These are phyloP conservation scores for Cordyceps fumosorosea DNA, from an alignment of 2,329 filamentous ascomycete species.

Conservation along the genomic window DNA sequence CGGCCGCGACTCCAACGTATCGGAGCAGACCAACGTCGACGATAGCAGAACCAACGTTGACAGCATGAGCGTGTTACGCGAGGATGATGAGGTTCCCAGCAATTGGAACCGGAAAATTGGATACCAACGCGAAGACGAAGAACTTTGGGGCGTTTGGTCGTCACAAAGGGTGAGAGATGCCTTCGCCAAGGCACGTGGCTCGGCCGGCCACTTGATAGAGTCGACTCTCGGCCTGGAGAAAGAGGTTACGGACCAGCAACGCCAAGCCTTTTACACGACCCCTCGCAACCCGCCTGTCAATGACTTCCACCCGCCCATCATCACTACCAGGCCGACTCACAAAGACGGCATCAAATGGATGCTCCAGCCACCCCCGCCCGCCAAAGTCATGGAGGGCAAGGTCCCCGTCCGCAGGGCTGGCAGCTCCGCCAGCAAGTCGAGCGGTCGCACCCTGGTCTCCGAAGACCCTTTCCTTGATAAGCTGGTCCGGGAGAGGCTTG, in stretches of 20 bases:
- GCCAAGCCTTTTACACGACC: slow-evolving; percentile 56
- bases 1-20: slow-evolving; percentile 46
- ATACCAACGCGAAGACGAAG: slow-evolving; percentile 84
- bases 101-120: slow-evolving; percentile 67
- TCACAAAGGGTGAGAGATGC: slow-evolving; percentile 52
- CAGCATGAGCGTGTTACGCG: slow-evolving; percentile 39
- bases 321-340: slow-evolving; percentile 65
- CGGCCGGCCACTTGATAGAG: slow-evolving; percentile 48
- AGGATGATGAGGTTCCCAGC: slow-evolving; percentile 37
- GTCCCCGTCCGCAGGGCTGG: slow-evolving; percentile 59
- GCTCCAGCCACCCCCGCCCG: slow-evolving; percentile 84
- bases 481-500: slow-evolving; percentile 37
- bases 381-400: slow-evolving; percentile 86
- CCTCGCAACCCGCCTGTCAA: slow-evolving; percentile 68
- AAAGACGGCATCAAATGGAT: slow-evolving; percentile 78
- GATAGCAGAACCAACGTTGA: slow-evolving; percentile 29
- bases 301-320: slow-evolving; percentile 78
- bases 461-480: slow-evolving; percentile 38
- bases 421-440: slow-evolving; percentile 49
- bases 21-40: slow-evolving; percentile 31
- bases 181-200: slow-evolving; percentile 52
- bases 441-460: slow-evolving; percentile 35
- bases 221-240: slow-evolving; percentile 46
- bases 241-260: slow-evolving; percentile 43
- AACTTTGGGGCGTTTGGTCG: slow-evolving; percentile 66